phyloP scores from a whole-genome alignment of 305 asterid species.

The Fraxinus angustifolia region DNA sequence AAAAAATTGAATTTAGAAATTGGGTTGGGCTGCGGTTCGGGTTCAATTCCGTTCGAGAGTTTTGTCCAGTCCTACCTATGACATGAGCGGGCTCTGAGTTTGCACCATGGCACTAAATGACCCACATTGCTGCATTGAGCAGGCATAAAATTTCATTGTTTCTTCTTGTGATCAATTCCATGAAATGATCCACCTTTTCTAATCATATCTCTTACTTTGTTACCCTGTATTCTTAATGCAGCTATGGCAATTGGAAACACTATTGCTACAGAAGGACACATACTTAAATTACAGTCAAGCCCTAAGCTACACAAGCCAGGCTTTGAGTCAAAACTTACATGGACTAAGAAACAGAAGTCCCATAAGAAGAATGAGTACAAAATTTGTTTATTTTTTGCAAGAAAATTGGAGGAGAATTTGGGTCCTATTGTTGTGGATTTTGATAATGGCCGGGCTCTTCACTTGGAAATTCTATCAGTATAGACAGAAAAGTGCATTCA shows the following conservation, averaged over 20 bases:
- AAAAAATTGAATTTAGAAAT: too few relatives aligned
- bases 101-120: neutral
- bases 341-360: constrained; percentile 54
- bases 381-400: constrained; percentile 45
- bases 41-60: too few relatives aligned
- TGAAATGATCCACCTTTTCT: constrained; percentile 28
- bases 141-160: neutral
- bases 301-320: constrained; percentile 73
- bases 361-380: constrained; percentile 46
- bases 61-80: too few relatives aligned
- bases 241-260: constrained; percentile 76
- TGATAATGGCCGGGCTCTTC: constrained; percentile 69
- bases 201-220: constrained; percentile 29
- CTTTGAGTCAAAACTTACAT: constrained; percentile 81
- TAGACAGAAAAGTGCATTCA: constrained; percentile 48
- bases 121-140: neutral
- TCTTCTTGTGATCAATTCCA: neutral
- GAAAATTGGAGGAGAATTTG: constrained; percentile 50
- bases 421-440: constrained; percentile 66
- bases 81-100: neutral
- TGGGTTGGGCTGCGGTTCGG: too few relatives aligned
- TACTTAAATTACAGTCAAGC: constrained; percentile 65
- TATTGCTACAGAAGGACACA: constrained; percentile 62
- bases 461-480: constrained; percentile 68
- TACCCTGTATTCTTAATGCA: constrained; percentile 39